These are phyloP conservation scores for Vitis hybrid DNA, from an alignment of 177 flowering plant species.

Conservation along the genomic window DNA sequence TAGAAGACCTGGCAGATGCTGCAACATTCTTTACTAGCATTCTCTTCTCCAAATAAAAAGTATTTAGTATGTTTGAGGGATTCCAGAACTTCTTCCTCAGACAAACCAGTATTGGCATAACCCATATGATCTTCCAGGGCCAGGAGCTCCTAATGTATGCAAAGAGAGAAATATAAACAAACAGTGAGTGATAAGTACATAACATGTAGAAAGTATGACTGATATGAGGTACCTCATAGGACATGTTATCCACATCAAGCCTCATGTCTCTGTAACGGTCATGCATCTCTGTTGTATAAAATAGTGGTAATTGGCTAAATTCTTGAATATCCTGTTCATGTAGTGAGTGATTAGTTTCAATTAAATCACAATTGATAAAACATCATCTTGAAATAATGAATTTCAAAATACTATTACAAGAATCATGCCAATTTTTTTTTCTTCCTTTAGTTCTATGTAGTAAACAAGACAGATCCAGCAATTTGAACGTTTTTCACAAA, in stretches of 20 bases:
- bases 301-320: background rate
- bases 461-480: too few relatives aligned
- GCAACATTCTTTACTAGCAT: constrained; percentile 15
- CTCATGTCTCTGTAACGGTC: constrained; percentile 20
- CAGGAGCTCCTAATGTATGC: constrained; percentile 16
- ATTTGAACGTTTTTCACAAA: too few relatives aligned
- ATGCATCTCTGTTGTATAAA: background rate
- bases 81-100: constrained; percentile 6
- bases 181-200: background rate
- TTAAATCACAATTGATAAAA: too few relatives aligned
- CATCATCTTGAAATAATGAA: too few relatives aligned
- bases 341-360: too few relatives aligned
- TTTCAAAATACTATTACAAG: too few relatives aligned
- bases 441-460: too few relatives aligned
- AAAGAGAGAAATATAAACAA: background rate
- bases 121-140: constrained; percentile 22
- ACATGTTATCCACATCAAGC: constrained; percentile 26
- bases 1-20: constrained; percentile 22
- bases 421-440: too few relatives aligned
- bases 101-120: constrained; percentile 18
- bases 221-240: constrained; percentile 19
- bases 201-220: too few relatives aligned
- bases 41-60: constrained; percentile 12
- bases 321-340: constrained; percentile 1
- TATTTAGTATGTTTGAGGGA: constrained; percentile 15